Base-by-base conservation (phyloP, 805 yeast species). In the Myxozyma melibiosi region DNA sequence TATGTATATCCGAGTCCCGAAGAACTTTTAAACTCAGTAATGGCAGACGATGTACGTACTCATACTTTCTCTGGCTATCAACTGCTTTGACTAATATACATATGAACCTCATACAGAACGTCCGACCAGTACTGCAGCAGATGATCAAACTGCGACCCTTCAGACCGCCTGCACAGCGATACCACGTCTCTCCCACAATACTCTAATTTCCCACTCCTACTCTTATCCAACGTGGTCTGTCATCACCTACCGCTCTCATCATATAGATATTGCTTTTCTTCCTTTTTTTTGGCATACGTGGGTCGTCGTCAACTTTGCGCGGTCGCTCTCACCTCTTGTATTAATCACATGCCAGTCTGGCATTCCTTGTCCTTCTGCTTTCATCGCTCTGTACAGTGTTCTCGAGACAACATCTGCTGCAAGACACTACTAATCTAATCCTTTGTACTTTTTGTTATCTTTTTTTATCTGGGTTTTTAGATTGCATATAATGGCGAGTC, bases 1-100 rank as follows among this genome's bases (percentile, higher is more conserved):
- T 82, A 89, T 40, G 91, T 90, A 49, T 92, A 91, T 74, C 98
- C 99, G 61, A 86, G 87, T 73, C 99, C 99, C 58, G 85, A 95
- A 55, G 97, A 90, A 68, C 83, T 94, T 67, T 80, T 94, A 71
- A 8, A 50, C 4, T 47, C 60, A 18, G 35, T 55, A 4, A 22
- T 50, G n/a, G 16, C 51, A 13, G 51, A 54, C 33, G 43, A 37
- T 30, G 62, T 58, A 46, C 11, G 46, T 35, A 27, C 20, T 2
- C 31, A 24, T n/a, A 31, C 2, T 14, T 13, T 35, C 28, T 7
- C 1, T 16, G 8, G 33, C 20, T 8, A n/a, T n/a, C 8, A 20
- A 22, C 30, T 9, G 13, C 20, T 20, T 4, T 16, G 8, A 25
- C 31, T 14, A 8, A 34, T 16, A 13, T 34, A 14, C 42, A n/a